Evolutionary conservation across 2,329 filamentous ascomycete species (phyloP).

Genomic region (Neofusicoccum laricinum): DNA sequence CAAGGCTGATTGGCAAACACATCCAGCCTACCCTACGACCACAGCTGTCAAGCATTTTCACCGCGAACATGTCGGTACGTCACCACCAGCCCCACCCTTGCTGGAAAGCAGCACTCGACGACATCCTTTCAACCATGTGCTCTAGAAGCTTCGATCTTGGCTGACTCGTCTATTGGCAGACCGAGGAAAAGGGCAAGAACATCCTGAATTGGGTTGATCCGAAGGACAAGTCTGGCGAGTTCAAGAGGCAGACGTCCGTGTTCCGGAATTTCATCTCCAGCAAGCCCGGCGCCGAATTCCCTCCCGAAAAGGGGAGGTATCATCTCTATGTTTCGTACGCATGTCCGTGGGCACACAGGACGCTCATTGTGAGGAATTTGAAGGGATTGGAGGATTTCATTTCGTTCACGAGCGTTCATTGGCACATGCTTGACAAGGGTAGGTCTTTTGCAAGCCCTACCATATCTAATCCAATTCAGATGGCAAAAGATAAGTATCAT

Average conservation of each 20-base stretch:
- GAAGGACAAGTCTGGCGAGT: conserved; percentile 79
- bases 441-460: conserved; percentile 22
- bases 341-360: conserved; percentile 89
- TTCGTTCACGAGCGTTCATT: conserved; percentile 78
- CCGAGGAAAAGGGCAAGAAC: conserved; percentile 14
- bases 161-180: neutral
- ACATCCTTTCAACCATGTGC: too few relatives aligned
- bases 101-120: conserved; percentile 8
- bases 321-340: conserved; percentile 95
- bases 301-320: conserved; percentile 84
- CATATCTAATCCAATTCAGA: too few relatives aligned
- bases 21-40: conserved; percentile 16
- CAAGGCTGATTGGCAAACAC: conserved; percentile 20
- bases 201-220: conserved; percentile 84
- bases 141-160: too few relatives aligned
- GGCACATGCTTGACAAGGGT: conserved; percentile 74
- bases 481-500: too few relatives aligned
- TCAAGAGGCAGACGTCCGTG: conserved; percentile 80
- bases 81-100: neutral
- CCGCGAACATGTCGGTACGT: conserved; percentile 19
- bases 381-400: conserved; percentile 91
- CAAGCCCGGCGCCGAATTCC: conserved; percentile 69
- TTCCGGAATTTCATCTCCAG: conserved; percentile 80
- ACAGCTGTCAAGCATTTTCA: conserved; percentile 19
- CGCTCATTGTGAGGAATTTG: conserved; percentile 81